phyloP scores from a whole-genome alignment of 2,329 filamentous ascomycete species.

The Aaosphaeria arxii region DNA sequence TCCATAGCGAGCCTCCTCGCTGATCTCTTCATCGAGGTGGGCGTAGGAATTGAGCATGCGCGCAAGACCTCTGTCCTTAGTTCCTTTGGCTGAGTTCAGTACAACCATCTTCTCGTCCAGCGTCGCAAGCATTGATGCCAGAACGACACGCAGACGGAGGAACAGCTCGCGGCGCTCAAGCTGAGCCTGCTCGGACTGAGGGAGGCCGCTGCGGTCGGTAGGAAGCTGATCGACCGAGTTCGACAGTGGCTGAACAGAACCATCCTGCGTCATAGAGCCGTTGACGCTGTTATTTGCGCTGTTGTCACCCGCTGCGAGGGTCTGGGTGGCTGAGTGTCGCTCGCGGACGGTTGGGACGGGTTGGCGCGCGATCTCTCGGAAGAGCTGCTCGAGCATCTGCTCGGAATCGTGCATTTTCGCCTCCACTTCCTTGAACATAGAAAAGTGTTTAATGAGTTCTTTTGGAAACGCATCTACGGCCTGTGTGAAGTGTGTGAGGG shows the following conservation, averaged over 20 bases:
- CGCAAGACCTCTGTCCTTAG: slow-evolving; percentile 76
- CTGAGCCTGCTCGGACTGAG: slow-evolving; percentile 48
- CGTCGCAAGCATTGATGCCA: slow-evolving; percentile 82
- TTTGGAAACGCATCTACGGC: slow-evolving; percentile 88
- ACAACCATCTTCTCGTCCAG: slow-evolving; percentile 98
- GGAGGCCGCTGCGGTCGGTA: slow-evolving; percentile 22
- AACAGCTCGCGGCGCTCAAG: slow-evolving; percentile 71
- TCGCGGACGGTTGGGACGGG: slow-evolving; percentile 41
- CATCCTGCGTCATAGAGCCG: slow-evolving; percentile 19
- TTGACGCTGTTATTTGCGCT: slow-evolving; percentile 40
- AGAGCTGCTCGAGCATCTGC: slow-evolving; percentile 73
- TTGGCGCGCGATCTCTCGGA: slow-evolving; percentile 58
- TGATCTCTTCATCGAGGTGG: slow-evolving; percentile 83
- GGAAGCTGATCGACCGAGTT: slow-evolving; percentile 17
- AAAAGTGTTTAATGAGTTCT: slow-evolving; percentile 94
- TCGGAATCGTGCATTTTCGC: slow-evolving; percentile 91
- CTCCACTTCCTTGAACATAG: slow-evolving; percentile 94
- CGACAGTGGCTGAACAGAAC: slow-evolving; percentile 20
- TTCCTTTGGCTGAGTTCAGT: slow-evolving; percentile 86
- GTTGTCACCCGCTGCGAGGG: slow-evolving; percentile 32
- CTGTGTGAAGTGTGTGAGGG: slow-evolving; percentile 77
- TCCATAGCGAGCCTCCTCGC: slow-evolving; percentile 89
- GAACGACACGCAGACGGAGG: slow-evolving; percentile 71
- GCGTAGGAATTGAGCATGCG: slow-evolving; percentile 87
- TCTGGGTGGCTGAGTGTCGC: slow-evolving; percentile 23